These are phyloP conservation scores for Carex pumila DNA, from an alignment of 176 grass and related monocot species.

Conservation along the genomic window DNA sequence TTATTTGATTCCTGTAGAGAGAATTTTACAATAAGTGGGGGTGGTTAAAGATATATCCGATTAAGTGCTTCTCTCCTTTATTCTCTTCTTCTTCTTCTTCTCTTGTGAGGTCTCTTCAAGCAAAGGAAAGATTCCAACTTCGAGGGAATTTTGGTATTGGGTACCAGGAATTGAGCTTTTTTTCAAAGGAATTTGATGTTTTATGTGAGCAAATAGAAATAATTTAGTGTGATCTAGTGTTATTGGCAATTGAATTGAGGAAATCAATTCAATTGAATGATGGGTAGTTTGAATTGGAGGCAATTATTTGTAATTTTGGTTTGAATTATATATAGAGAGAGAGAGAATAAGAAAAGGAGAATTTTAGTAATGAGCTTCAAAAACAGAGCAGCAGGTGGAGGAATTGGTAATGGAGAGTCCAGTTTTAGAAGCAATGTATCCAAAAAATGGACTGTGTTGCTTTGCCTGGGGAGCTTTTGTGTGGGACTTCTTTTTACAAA, in stretches of 20 bases:
- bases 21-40: constrained; percentile 9
- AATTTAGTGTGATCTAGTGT: neutral
- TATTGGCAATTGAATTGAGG: neutral
- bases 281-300: neutral
- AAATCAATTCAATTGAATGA: neutral
- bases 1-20: constrained; percentile 20
- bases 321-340: constrained; percentile 5
- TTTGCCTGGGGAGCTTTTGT: constrained; percentile 51
- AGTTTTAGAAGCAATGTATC: constrained; percentile 1
- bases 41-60: neutral
- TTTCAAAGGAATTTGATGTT: constrained; percentile 12
- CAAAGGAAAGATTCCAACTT: neutral
- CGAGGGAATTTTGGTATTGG: neutral
- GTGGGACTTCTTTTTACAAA: constrained; percentile 85
- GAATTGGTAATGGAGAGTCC: constrained; percentile 14
- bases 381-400: neutral
- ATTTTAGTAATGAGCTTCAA: constrained; percentile 14
- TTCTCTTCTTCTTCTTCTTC: neutral
- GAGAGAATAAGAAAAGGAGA: neutral
- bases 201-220: neutral
- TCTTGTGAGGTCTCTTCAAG: constrained; percentile 3
- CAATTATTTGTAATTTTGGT: neutral
- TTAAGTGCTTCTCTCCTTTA: constrained; percentile 13
- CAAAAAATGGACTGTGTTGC: constrained; percentile 6
- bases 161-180: neutral